Percentiles rank a stretch among this genome's conserved stretches.
Evolutionary conservation across 2,329 filamentous ascomycete species (phyloP).

Genomic region (Lachnellula suecica): DNA sequence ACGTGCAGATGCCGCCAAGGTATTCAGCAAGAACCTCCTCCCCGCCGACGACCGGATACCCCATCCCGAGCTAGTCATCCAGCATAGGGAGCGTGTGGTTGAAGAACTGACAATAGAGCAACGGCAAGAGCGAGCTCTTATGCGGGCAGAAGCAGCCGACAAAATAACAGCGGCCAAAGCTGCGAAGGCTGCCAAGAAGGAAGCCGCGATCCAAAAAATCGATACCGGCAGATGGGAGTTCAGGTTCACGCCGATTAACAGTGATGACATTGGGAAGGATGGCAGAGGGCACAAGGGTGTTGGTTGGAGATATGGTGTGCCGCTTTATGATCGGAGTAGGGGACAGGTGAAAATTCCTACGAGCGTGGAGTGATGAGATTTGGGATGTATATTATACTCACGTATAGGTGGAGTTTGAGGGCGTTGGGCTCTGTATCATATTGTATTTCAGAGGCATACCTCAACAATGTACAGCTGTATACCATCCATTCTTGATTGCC

Average conservation of each 20-base stretch:
- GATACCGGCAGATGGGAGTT: constrained; percentile 56
- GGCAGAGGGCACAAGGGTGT: constrained; percentile 52
- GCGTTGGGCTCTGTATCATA: constrained; percentile 16
- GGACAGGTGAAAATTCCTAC: constrained; percentile 69
- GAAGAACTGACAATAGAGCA: constrained; percentile 38
- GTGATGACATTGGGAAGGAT: constrained; percentile 53
- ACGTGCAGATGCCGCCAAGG: constrained; percentile 63
- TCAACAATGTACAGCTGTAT: constrained; percentile 3
- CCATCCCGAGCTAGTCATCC: constrained; percentile 58
- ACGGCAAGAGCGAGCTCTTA: constrained; percentile 25
- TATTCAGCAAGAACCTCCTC: constrained; percentile 60
- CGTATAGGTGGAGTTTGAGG: constrained; percentile 13
- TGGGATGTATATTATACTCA: constrained; percentile 9
- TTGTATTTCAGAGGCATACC: constrained; percentile 7
- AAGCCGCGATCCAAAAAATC: constrained; percentile 44
- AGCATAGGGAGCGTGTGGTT: constrained; percentile 48
- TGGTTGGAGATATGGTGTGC: constrained; percentile 65
- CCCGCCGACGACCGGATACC: constrained; percentile 61
- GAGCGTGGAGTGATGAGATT: constrained; percentile 42
- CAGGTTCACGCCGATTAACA: constrained; percentile 59
- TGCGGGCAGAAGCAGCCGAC: constrained; percentile 39
- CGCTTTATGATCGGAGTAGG: constrained; percentile 60
- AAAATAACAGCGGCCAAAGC: constrained; percentile 41
- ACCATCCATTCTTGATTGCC: too few species aligned
- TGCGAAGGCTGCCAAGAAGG: constrained; percentile 35